Evolutionary conservation across 345 rosid species (phyloP).

Genomic region (Euphorbia tirucalli): DNA sequence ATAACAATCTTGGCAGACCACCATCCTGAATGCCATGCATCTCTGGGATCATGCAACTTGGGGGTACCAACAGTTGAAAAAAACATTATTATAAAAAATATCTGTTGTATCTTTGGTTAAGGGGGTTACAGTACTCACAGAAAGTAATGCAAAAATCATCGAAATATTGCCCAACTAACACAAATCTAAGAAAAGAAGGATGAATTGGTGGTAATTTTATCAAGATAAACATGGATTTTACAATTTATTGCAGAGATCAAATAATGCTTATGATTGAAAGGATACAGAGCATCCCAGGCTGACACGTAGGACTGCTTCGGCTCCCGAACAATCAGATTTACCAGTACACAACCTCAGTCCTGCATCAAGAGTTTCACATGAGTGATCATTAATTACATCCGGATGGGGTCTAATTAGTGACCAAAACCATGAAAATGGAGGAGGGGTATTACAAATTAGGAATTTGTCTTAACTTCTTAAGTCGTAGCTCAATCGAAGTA

Average conservation of each 20-base stretch:
- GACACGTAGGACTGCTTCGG: conserved; percentile 88
- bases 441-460: not conserved
- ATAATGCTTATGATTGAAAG: conserved; percentile 28
- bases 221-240: not conserved
- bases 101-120: conserved; percentile 40
- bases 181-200: not conserved
- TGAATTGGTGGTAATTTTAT: not conserved
- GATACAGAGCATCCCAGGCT: conserved; percentile 99
- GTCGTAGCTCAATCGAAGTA: not conserved
- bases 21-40: conserved; percentile 95
- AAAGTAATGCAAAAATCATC: not conserved
- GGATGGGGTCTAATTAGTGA: not conserved
- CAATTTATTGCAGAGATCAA: not conserved
- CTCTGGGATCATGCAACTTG: conserved; percentile 57
- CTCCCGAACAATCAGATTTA: conserved; percentile 75
- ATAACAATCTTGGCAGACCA: conserved; percentile 69
- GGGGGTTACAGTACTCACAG: conserved; percentile 9
- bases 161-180: not conserved
- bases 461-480: not conserved
- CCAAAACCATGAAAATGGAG: not conserved
- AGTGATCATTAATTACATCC: conserved; percentile 14
- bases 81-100: conserved; percentile 75
- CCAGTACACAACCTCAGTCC: conserved; percentile 69
- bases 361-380: conserved; percentile 35
- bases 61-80: conserved; percentile 63